Percentiles rank a stretch among this genome's conserved stretches.
phyloP scores from a whole-genome alignment of 108 stramenopile species.

The Nitzschia inconspicua region DNA sequence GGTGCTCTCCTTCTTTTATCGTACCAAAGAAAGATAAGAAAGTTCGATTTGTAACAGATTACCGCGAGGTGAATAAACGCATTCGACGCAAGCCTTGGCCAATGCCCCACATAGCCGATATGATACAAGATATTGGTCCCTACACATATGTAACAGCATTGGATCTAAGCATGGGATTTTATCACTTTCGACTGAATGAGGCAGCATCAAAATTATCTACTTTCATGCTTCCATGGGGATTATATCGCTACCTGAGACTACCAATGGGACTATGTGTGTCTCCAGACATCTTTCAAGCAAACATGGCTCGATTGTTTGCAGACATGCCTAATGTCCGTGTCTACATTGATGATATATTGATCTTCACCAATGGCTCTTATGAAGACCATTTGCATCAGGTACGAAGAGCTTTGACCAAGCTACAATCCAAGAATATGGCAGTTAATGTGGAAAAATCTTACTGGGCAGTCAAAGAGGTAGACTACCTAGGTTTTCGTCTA shows the following conservation, averaged over 20 bases:
- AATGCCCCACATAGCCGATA: constrained; percentile 33
- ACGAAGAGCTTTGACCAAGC: not conserved
- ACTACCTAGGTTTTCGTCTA: too few species aligned
- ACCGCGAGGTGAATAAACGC: constrained; percentile 31
- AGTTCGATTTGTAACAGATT: constrained; percentile 25
- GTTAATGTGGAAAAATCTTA: constrained; percentile 16
- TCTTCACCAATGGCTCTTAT: constrained; percentile 10
- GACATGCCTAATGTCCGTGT: constrained; percentile 12
- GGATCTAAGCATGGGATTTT: constrained; percentile 51
- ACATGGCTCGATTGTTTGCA: constrained; percentile 17
- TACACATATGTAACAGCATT: constrained; percentile 38
- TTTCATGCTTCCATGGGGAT: too few species aligned
- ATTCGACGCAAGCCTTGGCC: constrained; percentile 37
- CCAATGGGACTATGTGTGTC: constrained; percentile 26
- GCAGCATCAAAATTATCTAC: constrained; percentile 12
- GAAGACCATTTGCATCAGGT: constrained; percentile 15
- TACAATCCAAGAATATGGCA: constrained; percentile 12
- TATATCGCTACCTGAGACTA: too few species aligned
- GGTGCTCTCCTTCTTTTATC: constrained; percentile 22
- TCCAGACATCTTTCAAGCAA: constrained; percentile 30
- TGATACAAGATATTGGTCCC: constrained; percentile 23
- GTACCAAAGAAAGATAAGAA: constrained; percentile 35
- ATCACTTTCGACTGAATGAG: constrained; percentile 20
- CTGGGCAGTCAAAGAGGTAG: too few species aligned
- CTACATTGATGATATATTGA: constrained; percentile 27